phyloP scores from a whole-genome alignment of 1,284 basidiomycete species.

The Trichosporon inkin region DNA sequence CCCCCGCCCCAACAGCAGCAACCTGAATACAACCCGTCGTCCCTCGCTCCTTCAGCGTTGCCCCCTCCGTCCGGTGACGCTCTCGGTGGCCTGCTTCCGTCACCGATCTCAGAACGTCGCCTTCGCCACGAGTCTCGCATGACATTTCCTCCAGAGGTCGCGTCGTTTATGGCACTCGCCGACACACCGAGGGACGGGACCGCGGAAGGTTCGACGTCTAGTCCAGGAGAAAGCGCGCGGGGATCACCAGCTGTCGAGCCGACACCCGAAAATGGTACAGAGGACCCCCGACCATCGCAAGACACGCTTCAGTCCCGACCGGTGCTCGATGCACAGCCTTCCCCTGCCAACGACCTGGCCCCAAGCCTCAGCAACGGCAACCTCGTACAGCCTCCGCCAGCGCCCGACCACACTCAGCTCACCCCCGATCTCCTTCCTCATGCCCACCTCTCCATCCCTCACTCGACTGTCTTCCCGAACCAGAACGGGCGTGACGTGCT shows the following conservation, averaged over 20 bases:
- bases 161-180: constrained; percentile 42
- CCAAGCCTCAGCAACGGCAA: not conserved
- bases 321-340: constrained; percentile 11
- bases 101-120: constrained; percentile 36
- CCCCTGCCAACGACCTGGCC: constrained; percentile 17
- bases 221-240: constrained; percentile 15
- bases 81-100: constrained; percentile 31
- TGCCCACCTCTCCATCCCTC: constrained; percentile 43
- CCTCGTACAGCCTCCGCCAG: constrained; percentile 10
- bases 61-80: constrained; percentile 7
- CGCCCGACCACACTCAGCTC: constrained; percentile 26
- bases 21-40: constrained; percentile 4
- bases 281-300: constrained; percentile 23
- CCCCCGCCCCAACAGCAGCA: not conserved
- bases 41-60: constrained; percentile 15
- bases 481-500: constrained; percentile 46
- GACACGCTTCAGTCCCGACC: constrained; percentile 25
- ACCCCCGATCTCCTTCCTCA: constrained; percentile 41
- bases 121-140: constrained; percentile 40
- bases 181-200: constrained; percentile 20
- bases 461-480: constrained; percentile 46
- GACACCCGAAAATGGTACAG: not conserved
- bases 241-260: constrained; percentile 22
- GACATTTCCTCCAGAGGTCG: constrained; percentile 43
- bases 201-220: constrained; percentile 11